phyloP scores from a whole-genome alignment of 1,139 yeast genomes.

The Debaryomyces sp. region DNA sequence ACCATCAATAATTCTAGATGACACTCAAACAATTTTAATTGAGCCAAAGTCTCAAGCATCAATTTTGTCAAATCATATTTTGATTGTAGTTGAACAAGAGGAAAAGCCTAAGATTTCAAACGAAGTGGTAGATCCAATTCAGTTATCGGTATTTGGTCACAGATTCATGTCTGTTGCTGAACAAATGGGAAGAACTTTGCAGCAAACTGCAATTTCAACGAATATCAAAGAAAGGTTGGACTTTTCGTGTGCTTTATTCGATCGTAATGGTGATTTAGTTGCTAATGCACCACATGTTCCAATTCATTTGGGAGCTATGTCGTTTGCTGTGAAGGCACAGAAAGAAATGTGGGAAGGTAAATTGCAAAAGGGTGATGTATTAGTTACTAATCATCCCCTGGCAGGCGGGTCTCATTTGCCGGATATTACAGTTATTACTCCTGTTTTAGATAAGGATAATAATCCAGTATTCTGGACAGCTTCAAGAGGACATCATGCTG shows the following conservation, averaged over 20 bases:
- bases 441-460: slow-evolving; percentile 41
- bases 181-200: slow-evolving; percentile 83
- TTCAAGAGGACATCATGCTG: slow-evolving; percentile 52
- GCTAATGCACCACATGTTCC: slow-evolving; percentile 92
- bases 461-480: slow-evolving; percentile 49
- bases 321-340: slow-evolving; percentile 76
- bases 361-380: slow-evolving; percentile 68
- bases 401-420: slow-evolving; percentile 86
- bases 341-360: slow-evolving; percentile 64
- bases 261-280: slow-evolving; percentile 71
- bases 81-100: slow-evolving; percentile 38
- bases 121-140: slow-evolving; percentile 62
- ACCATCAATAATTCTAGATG: slow-evolving; percentile 84
- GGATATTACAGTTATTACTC: slow-evolving; percentile 80
- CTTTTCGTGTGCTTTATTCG: slow-evolving; percentile 83
- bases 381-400: slow-evolving; percentile 77
- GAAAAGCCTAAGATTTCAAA: slow-evolving; percentile 26
- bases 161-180: slow-evolving; percentile 89
- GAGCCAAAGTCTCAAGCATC: slow-evolving; percentile 73
- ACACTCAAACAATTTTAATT: slow-evolving; percentile 82
- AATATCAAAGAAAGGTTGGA: slow-evolving; percentile 83
- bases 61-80: slow-evolving; percentile 55
- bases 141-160: slow-evolving; percentile 78
- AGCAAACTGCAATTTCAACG: slow-evolving; percentile 82
- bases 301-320: slow-evolving; percentile 86